Percentiles rank a stretch among this genome's conserved stretches.
phyloP scores from a whole-genome alignment of 2,329 filamentous ascomycete species.

The Epichloe bromicola region DNA sequence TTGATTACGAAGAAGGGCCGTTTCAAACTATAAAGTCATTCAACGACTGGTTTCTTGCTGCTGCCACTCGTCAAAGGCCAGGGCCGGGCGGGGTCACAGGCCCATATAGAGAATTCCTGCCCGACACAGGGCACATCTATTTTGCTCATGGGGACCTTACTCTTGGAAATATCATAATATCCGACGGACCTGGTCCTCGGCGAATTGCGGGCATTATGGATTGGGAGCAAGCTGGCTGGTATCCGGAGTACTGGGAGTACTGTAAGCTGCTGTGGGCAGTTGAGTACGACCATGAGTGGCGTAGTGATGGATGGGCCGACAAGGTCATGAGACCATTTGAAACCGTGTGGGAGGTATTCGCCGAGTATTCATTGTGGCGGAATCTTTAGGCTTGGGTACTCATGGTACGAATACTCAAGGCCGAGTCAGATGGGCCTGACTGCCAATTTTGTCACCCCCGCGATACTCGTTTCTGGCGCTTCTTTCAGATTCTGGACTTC shows the following conservation, averaged over 20 bases:
- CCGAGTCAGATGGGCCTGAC: too few species aligned
- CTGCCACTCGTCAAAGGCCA: conserved; percentile 9
- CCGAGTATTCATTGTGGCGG: too few species aligned
- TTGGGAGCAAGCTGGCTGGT: conserved; percentile 18
- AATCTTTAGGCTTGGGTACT: too few species aligned
- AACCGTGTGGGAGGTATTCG: too few species aligned
- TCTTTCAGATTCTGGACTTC: too few species aligned
- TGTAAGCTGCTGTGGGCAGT: background rate
- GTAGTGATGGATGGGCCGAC: too few species aligned
- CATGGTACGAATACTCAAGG: too few species aligned
- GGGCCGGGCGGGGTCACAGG: conserved; percentile 4
- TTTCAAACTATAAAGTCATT: conserved; percentile 10
- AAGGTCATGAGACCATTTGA: too few species aligned
- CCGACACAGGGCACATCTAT: conserved; percentile 9
- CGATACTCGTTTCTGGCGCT: too few species aligned
- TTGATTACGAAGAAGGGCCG: conserved; percentile 10
- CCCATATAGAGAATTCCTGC: conserved; percentile 5
- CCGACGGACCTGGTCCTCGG: background rate
- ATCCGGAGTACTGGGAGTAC: conserved; percentile 7
- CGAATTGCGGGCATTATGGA: conserved; percentile 12
- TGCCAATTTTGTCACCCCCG: too few species aligned
- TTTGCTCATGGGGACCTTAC: conserved; percentile 15
- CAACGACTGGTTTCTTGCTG: conserved; percentile 11
- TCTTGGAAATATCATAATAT: conserved; percentile 12
- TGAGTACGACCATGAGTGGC: too few species aligned